A percentile compares a stretch with the other conserved stretches of the same genome.
phyloP scores from a whole-genome alignment of 1,139 yeast species.

The Arxiozyma telluris region DNA sequence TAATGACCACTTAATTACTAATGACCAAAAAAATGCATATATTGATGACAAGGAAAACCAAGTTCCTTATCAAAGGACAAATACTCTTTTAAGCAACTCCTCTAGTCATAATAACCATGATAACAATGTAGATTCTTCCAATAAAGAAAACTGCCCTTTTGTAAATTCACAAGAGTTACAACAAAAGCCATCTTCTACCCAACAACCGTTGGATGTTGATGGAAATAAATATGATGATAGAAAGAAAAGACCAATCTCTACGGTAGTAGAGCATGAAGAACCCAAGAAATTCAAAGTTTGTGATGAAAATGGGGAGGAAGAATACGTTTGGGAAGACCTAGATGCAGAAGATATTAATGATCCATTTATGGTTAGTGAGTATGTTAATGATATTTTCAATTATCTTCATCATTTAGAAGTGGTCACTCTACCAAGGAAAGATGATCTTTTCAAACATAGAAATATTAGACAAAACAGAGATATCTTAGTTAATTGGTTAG shows the following conservation, averaged over 20 bases:
- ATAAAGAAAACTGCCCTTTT: background rate
- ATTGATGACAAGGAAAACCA: slow-evolving; percentile 21
- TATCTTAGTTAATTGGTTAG: slow-evolving; percentile 89
- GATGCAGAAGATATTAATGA: slow-evolving; percentile 88
- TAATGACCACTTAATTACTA: slow-evolving; percentile 1
- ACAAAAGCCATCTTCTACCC: background rate
- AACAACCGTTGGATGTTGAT: background rate
- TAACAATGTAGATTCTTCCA: background rate
- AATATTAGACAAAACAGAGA: slow-evolving; percentile 76
- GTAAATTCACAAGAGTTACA: background rate
- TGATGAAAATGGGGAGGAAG: slow-evolving; percentile 28
- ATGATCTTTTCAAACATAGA: slow-evolving; percentile 65
- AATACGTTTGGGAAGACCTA: slow-evolving; percentile 75
- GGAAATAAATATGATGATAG: slow-evolving; percentile 14
- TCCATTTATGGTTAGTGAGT: slow-evolving; percentile 92
- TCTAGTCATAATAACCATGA: background rate
- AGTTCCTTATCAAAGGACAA: slow-evolving; percentile 11
- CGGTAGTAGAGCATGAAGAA: slow-evolving; percentile 29
- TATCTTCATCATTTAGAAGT: slow-evolving; percentile 68
- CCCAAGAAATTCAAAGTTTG: slow-evolving; percentile 30
- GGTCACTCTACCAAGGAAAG: slow-evolving; percentile 68
- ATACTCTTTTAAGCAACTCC: background rate
- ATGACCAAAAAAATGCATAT: background rate
- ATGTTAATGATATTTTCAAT: slow-evolving; percentile 77
- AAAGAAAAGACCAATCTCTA: slow-evolving; percentile 29